Percentiles rank a stretch among this genome's conserved stretches.
Conservation (phyloP, 2,329 filamentous ascomycete genomes). For the Iodosphaeria phyllophila region DNA sequence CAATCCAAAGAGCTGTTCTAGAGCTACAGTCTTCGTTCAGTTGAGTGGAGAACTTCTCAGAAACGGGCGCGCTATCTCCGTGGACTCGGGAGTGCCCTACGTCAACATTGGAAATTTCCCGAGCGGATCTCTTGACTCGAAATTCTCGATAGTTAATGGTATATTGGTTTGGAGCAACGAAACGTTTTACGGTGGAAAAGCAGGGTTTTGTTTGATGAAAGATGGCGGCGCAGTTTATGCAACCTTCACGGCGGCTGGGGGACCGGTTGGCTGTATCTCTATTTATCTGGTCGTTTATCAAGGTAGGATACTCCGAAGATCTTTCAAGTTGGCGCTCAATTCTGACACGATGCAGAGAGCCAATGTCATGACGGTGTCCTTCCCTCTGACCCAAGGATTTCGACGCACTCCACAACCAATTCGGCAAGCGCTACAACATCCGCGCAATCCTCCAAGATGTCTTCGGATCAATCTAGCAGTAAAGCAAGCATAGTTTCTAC, state of each 20-base stretch:
- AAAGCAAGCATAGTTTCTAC: too few relatives aligned
- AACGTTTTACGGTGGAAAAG: slow-evolving; percentile 5
- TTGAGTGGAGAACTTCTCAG: slow-evolving; percentile 4
- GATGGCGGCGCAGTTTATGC: slow-evolving; percentile 4
- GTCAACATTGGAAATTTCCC: slow-evolving; percentile 4
- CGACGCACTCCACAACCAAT: too few relatives aligned
- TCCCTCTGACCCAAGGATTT: too few relatives aligned
- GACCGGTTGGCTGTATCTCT: slow-evolving; percentile 3
- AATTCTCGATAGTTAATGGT: slow-evolving; percentile 4
- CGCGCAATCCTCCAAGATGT: too few relatives aligned
- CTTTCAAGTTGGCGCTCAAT: too few relatives aligned
- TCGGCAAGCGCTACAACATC: too few relatives aligned
- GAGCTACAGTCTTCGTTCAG: slow-evolving; percentile 4
- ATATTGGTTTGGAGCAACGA: slow-evolving; percentile 6
- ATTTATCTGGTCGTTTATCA: slow-evolving; percentile 5
- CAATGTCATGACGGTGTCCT: too few relatives aligned
- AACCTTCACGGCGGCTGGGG: slow-evolving; percentile 4
- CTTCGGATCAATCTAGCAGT: too few relatives aligned
- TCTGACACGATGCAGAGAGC: too few relatives aligned
- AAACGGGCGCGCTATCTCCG: slow-evolving; percentile 3
- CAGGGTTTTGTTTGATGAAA: slow-evolving; percentile 5
- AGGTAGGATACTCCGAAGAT: slow-evolving; percentile 5
- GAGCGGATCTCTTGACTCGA: slow-evolving; percentile 3
- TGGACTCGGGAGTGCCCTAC: slow-evolving; percentile 4
- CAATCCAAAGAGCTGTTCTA: too few relatives aligned